Conservation (phyloP, 768 basidiomycete species). For the Coprinellus aureogranulatus region DNA sequence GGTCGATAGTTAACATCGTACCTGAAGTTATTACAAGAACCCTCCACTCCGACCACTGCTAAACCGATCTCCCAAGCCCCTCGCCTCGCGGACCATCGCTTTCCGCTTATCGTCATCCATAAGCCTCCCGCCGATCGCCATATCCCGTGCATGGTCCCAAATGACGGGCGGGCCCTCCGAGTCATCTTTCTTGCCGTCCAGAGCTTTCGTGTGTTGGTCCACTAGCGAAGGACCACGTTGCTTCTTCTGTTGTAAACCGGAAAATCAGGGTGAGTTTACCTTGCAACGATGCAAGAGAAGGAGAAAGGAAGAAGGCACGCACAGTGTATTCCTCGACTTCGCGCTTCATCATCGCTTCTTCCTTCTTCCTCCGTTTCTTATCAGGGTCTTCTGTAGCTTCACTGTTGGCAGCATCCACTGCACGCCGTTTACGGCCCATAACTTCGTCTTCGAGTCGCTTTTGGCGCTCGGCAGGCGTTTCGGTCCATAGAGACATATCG, state of each 20-base stretch:
- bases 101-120: constrained; percentile 86
- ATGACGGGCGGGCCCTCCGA: constrained; percentile 62
- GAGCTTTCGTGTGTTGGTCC: constrained; percentile 43
- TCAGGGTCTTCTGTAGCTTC: constrained; percentile 41
- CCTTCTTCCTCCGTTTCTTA: constrained; percentile 58
- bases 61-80: constrained; percentile 79
- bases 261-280: neutral
- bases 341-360: constrained; percentile 62
- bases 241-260: constrained; percentile 37
- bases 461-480: constrained; percentile 91
- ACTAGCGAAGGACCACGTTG: constrained; percentile 55
- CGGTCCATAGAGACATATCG: constrained; percentile 87
- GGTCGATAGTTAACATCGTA: too few species aligned
- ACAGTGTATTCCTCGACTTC: constrained; percentile 83
- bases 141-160: constrained; percentile 92
- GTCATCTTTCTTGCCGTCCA: constrained; percentile 33
- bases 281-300: neutral
- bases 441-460: constrained; percentile 93
- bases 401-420: constrained; percentile 48
- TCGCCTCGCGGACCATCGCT: constrained; percentile 77
- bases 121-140: constrained; percentile 80
- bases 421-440: constrained; percentile 82
- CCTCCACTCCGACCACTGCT: constrained; percentile 69
- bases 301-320: constrained; percentile 29
- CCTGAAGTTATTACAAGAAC: constrained; percentile 49